phyloP scores from a whole-genome alignment of 352 stramenopile genomes.

The Pythium folliculosum region DNA sequence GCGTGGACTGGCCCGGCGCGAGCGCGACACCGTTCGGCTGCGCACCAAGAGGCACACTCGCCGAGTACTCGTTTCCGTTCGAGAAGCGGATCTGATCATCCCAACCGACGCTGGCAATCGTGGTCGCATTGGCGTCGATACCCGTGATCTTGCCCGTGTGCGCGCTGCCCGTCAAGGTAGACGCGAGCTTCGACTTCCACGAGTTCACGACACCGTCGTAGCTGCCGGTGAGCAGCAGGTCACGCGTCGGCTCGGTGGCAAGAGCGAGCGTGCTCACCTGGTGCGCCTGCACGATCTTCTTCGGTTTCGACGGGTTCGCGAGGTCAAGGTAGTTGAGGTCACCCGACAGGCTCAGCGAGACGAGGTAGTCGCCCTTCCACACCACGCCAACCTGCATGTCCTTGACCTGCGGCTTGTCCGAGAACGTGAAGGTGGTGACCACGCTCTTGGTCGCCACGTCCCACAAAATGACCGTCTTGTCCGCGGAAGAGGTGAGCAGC shows the following conservation, averaged over 20 bases:
- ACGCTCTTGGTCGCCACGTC: constrained; percentile 76
- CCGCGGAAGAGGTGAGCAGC: constrained; percentile 93
- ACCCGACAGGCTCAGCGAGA: constrained; percentile 85
- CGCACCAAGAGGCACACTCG: constrained; percentile 59
- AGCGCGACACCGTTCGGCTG: constrained; percentile 74
- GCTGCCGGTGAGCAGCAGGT: constrained; percentile 91
- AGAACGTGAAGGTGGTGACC: constrained; percentile 81
- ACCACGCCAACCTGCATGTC: constrained; percentile 83
- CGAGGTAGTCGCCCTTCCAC: constrained; percentile 76
- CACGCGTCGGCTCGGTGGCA: constrained; percentile 65
- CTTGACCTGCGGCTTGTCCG: constrained; percentile 66
- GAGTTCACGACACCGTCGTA: constrained; percentile 94
- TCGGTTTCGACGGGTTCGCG: constrained; percentile 61
- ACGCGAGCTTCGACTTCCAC: constrained; percentile 78
- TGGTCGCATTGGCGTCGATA: constrained; percentile 62
- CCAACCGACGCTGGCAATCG: constrained; percentile 89
- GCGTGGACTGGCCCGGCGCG: constrained; percentile 40
- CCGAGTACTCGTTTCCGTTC: constrained; percentile 57
- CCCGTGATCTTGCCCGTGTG: constrained; percentile 83
- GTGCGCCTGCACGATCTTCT: constrained; percentile 88
- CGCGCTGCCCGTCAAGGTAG: constrained; percentile 38
- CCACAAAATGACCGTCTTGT: constrained; percentile 96
- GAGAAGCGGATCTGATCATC: constrained; percentile 89
- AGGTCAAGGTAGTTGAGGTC: constrained; percentile 84
- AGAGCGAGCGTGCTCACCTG: constrained; percentile 92